Evolutionary conservation across 2,329 filamentous ascomycete genomes (phyloP).

Genomic region (Dactylellina leptospora): DNA sequence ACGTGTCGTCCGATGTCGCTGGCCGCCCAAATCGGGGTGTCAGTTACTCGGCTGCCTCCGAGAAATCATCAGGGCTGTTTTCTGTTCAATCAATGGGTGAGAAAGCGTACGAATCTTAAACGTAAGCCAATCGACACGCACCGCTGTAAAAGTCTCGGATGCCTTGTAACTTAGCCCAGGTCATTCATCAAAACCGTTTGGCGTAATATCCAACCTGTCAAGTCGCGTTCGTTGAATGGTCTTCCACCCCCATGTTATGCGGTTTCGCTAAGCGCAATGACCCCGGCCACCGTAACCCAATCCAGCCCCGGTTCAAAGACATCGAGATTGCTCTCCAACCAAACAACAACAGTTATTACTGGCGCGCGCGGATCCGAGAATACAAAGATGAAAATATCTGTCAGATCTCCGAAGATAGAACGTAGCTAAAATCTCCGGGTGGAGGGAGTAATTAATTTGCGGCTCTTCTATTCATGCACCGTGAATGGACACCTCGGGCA

Average conservation of each 20-base stretch:
- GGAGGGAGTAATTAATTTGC: not conserved
- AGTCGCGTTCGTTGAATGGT: slow-evolving; percentile 7
- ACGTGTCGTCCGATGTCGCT: slow-evolving; percentile 53
- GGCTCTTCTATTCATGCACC: too few species aligned
- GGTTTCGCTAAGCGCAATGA: slow-evolving; percentile 45
- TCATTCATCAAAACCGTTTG: not conserved
- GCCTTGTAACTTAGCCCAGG: not conserved
- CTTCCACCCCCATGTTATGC: slow-evolving; percentile 12
- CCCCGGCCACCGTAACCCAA: slow-evolving; percentile 18
- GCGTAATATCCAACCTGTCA: not conserved
- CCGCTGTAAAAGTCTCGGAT: not conserved
- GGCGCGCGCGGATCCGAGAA: slow-evolving; percentile 12
- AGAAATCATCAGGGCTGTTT: not conserved
- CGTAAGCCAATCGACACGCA: too few species aligned
- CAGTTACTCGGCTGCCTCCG: not conserved
- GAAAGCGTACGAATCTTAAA: too few species aligned
- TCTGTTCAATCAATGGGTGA: too few species aligned
- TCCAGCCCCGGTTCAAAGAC: slow-evolving; percentile 1
- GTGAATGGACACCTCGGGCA: too few species aligned
- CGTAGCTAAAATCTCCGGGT: not conserved
- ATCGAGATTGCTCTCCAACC: slow-evolving; percentile 2
- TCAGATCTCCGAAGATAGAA: slow-evolving; percentile 40
- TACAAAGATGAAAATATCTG: not conserved
- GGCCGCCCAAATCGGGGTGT: slow-evolving; percentile 33
- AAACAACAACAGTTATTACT: slow-evolving; percentile 25